Evolutionary conservation across 768 basidiomycete species (phyloP).

Genomic region (Gymnopilus junonius): DNA sequence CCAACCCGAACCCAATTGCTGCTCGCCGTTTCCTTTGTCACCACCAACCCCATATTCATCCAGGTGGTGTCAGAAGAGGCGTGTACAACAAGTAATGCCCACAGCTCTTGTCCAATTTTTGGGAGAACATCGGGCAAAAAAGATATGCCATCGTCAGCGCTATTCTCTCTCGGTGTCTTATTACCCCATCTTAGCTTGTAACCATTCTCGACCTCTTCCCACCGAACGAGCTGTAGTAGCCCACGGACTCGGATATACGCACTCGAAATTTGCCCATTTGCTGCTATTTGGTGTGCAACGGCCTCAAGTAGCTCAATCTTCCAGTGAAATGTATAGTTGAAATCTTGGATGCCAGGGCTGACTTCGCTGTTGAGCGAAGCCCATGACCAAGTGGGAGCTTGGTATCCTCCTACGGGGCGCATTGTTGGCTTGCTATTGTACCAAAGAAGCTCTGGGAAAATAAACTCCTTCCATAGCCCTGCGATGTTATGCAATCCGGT

Average conservation of each 20-base stretch:
- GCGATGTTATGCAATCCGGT: slow-evolving; percentile 9
- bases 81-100: slow-evolving; percentile 12
- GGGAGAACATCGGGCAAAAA: slow-evolving; percentile 11
- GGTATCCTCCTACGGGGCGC: slow-evolving; percentile 4
- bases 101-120: not conserved
- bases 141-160: slow-evolving; percentile 7
- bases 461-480: slow-evolving; percentile 13
- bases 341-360: slow-evolving; percentile 9
- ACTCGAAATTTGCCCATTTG: slow-evolving; percentile 10
- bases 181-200: slow-evolving; percentile 13
- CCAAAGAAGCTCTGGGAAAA: slow-evolving; percentile 14
- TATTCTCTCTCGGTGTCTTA: not conserved
- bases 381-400: slow-evolving; percentile 16
- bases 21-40: not conserved
- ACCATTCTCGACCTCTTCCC: slow-evolving; percentile 2
- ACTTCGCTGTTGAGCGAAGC: slow-evolving; percentile 9
- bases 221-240: not conserved
- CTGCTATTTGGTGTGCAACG: not conserved
- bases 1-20: slow-evolving; percentile 9
- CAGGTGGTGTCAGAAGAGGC: slow-evolving; percentile 7
- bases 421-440: not conserved
- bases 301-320: slow-evolving; percentile 10
- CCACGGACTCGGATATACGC: slow-evolving; percentile 7
- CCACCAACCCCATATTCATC: slow-evolving; percentile 18
- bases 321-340: slow-evolving; percentile 13